Base-by-base conservation (phyloP, 176 grass and related monocot species). In the Poa pratensis region DNA sequence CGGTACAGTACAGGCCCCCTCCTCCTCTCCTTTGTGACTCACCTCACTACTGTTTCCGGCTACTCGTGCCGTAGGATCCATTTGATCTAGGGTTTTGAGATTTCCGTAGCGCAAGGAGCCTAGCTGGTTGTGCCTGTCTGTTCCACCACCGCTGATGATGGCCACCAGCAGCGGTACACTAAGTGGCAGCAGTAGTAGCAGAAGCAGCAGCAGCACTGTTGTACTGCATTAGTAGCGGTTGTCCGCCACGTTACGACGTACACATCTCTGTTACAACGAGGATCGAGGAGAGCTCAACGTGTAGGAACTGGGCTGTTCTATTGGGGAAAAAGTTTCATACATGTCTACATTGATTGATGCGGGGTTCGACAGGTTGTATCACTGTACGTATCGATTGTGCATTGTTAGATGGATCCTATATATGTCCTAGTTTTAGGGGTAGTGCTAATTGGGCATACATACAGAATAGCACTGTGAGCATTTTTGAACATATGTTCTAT, bases 1-100 rank as follows among this genome's bases (percentile, higher is more conserved):
- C 27, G 80, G 84, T 80, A 80, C 39, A 3, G 2, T 40, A 7
- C 19, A 46, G 10, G 10, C 6, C 4, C 12, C 10, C 30, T 6
- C 15, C 81, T 22, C 0, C 18, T 46, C 65, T 14, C 53, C 46
- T 14, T 63, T 45, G 1, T 32, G 10, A 6, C 37, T 55, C 35
- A 30, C 77, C 73, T 57, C 15, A 12, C 51, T 10, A 32, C 58
- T 76, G 3, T 24, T 57, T 37, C 63, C 20, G 45, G 28, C 23
- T 13, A 22, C 42, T 14, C 17, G 27, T 77, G 42, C 63, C 14
- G 45, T 73, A 50, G 45, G 22, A 28, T 73, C 54, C 42, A 78
- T 48, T 55, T 60, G 14, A 5, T 24, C 73, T 82, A 86, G 88
- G 83, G 79, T 82, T 90, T 78, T 19, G 19, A 62, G 57, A 52